Evolutionary conservation across 2,329 filamentous ascomycete genomes (phyloP), one percentile per base, ranked within the genome.

Genomic region (Cordyceps pruinosa): DNA sequence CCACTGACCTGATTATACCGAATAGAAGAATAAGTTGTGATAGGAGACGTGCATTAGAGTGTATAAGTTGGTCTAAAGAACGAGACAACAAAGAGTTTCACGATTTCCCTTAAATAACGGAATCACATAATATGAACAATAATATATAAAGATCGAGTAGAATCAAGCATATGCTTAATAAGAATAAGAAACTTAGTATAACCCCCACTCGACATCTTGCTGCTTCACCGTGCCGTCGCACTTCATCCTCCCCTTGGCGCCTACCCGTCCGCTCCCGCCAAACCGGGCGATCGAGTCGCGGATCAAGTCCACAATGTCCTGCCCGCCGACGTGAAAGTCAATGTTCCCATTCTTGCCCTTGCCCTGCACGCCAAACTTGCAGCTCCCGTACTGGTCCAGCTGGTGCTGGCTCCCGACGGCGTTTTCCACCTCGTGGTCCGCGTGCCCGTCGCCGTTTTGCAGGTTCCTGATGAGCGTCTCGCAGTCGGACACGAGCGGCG

Each of bases 281-380:
- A 67, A 73, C 42, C 59, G 54, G 2, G 57, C 59, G 25, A 73
- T 60, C 0, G 69, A 58, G 3, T 69, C 62, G 37, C 61, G 66
- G 58, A 73, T 70, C 42, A 72, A 60, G 55, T 73, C 69, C 45
- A 72, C 65, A 39, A 72, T 62, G 56, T 74, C 69, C 63, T 72
- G 68, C 17, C 64, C 68, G 53, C 70, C 67, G 12, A 70, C 60
- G n/a, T 65, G 57, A 58, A 70, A 72, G 25, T 65, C 30, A 26
- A 66, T 58, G 51, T 68, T 66, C 28, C 69, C 70, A 44, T 61
- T 54, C 17, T 50, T 58, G 1, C 54, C 61, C 39, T 58, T 56
- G 4, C 60, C 57, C 60, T 70, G 57, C 28, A 73, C 60, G 41
- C 69, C 70, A 54, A 74, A 72, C 10, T 42, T 50, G 62, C 72